Evolutionary conservation across 208 protist species (phyloP).

Genomic region (Wallacemonas sp.): DNA sequence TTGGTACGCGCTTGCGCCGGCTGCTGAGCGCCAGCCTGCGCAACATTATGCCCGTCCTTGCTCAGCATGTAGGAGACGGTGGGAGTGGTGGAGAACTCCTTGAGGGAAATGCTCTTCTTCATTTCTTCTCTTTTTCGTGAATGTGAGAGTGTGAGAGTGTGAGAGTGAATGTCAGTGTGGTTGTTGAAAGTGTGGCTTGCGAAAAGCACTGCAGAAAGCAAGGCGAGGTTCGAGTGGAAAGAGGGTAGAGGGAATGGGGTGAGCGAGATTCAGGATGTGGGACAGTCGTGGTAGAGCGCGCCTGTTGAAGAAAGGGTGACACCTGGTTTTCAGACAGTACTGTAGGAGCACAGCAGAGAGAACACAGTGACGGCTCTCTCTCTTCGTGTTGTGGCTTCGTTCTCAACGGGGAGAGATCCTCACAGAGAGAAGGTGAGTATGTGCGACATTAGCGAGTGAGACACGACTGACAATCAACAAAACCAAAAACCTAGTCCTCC

Average conservation of each 20-base stretch:
- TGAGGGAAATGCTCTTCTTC: conserved; percentile 90
- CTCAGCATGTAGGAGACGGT: conserved; percentile 91
- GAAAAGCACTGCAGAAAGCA: too few relatives aligned
- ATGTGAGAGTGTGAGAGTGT: conserved; percentile 1
- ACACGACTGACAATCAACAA: too few relatives aligned
- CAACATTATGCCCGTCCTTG: conserved; percentile 87
- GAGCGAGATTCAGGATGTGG: too few relatives aligned
- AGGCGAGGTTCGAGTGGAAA: too few relatives aligned
- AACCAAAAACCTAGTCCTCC: too few relatives aligned
- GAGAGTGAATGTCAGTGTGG: not conserved
- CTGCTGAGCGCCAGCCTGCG: conserved; percentile 21
- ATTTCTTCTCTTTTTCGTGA: conserved; percentile 32
- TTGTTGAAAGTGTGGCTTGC: too few relatives aligned
- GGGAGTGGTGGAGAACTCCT: conserved; percentile 90
- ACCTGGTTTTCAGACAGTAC: not conserved
- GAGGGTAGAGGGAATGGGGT: not conserved
- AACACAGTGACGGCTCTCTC: too few relatives aligned
- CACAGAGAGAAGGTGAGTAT: not conserved
- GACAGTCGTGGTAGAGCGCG: not conserved
- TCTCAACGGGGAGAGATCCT: not conserved
- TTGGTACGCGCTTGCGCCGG: conserved; percentile 32
- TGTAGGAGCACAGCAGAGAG: too few relatives aligned
- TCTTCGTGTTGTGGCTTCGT: too few relatives aligned
- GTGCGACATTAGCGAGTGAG: too few relatives aligned
- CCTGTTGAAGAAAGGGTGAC: not conserved